Percentiles rank a stretch among this genome's conserved stretches.
These are phyloP conservation scores for Psidium friedrichsthalianum DNA, from an alignment of 345 rosid species.

Conservation along the genomic window DNA sequence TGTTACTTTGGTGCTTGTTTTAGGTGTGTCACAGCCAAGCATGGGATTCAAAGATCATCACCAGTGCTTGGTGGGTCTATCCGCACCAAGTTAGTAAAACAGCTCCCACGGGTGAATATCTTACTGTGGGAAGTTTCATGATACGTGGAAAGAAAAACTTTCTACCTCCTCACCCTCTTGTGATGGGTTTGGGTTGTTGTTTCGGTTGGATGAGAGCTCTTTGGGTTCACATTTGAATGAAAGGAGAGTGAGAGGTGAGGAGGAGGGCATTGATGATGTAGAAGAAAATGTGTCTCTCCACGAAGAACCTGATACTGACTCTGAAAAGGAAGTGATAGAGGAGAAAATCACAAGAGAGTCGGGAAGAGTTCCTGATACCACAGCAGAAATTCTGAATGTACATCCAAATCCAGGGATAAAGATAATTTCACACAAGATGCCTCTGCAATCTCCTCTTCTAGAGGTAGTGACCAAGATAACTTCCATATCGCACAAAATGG, in stretches of 20 bases:
- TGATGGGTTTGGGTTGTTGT: constrained; percentile 95
- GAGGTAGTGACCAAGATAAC: constrained; percentile 16
- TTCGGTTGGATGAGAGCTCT: constrained; percentile 97
- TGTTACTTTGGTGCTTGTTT: neutral
- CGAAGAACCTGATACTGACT: constrained; percentile 51
- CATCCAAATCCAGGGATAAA: neutral
- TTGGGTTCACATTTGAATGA: constrained; percentile 95
- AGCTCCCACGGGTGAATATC: constrained; percentile 99
- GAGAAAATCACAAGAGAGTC: constrained; percentile 8
- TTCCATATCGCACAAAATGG: constrained; percentile 10
- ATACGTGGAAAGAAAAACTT: constrained; percentile 94
- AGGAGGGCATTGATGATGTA: constrained; percentile 56
- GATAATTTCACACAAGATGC: neutral
- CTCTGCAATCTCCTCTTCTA: constrained; percentile 1
- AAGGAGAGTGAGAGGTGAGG: constrained; percentile 95
- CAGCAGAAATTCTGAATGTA: neutral
- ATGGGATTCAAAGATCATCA: constrained; percentile 97
- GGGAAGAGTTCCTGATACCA: neutral
- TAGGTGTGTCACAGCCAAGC: constrained; percentile 98
- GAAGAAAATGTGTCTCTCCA: constrained; percentile 35
- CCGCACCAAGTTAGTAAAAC: constrained; percentile 98
- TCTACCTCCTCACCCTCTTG: constrained; percentile 96
- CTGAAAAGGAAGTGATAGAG: constrained; percentile 33
- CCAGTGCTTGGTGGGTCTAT: constrained; percentile 99
- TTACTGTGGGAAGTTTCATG: constrained; percentile 98